Evolutionary conservation across 2,329 filamentous ascomycete genomes (phyloP), one percentile per base, ranked within the genome.

Genomic region (Alternaria dauci): DNA sequence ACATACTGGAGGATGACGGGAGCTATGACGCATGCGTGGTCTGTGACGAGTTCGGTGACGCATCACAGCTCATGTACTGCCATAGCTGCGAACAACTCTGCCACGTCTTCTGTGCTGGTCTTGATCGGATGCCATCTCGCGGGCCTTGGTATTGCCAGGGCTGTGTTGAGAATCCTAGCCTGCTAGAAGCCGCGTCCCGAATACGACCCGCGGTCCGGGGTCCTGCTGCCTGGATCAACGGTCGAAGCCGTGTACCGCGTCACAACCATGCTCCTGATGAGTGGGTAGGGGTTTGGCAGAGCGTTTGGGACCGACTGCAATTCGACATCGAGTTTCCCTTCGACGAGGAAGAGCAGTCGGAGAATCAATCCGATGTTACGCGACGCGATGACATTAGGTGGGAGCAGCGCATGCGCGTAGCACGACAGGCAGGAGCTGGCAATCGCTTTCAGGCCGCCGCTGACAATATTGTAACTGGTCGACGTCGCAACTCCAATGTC

Each of bases 111-210:
- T 99, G 95, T 78, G 88, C 96, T 62, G 94, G 92, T 34, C 85
- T 97, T 51, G 89, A 94, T 61, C 81, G 84, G 54, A 87, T 96
- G 57, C 93, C 94, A 23, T 81, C 85, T 23, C 71, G 75, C 30
- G 91, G 91, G 28, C 84, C 89, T 66, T 99, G 94, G 94, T 97
- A 94, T 78, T 99, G 95, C 81, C 89, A 95, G 79, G 88, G 91
- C 71, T 99, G 95, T 78, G 78, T 78, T 46, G 76, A 79, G 64
- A 77, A 78, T 52, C 76, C 77, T 1, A 63, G 72, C 20, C 56
- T 75, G 59, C 78, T 77, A 62, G 78, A 73, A 69, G 78, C 72
- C 65, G 81, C 76, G 60, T 62, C 68, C 25, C 71, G 69, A 38
- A 63, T 70, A 52, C 70, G 68, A 11, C 62, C 66, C 11, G 60